Evolutionary conservation across 2,329 filamentous ascomycete species (phyloP).

Genomic region (Diaporthe nobilis): DNA sequence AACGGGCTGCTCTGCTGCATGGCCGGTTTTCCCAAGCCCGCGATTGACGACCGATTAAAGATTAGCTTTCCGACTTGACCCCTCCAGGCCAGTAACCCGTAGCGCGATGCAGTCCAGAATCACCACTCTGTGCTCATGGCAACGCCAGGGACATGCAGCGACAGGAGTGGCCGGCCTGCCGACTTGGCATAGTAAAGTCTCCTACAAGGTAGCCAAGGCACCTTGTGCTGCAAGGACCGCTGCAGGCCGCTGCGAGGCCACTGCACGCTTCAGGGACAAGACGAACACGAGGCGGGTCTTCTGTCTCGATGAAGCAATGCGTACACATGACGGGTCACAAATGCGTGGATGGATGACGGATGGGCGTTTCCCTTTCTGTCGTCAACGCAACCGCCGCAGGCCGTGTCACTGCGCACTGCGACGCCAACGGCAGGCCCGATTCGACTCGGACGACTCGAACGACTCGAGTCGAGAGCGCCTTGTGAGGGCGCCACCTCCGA

Average conservation of each 20-base stretch:
- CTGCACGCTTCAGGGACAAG: slow-evolving; percentile 49
- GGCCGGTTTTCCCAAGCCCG: slow-evolving; percentile 7
- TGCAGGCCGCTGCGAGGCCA: slow-evolving; percentile 43
- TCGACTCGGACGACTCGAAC: not conserved
- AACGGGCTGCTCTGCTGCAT: not conserved
- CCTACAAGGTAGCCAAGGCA: slow-evolving; percentile 22
- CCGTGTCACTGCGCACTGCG: slow-evolving; percentile 14
- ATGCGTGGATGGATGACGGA: slow-evolving; percentile 20
- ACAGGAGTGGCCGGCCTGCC: slow-evolving; percentile 33
- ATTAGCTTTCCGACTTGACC: slow-evolving; percentile 24
- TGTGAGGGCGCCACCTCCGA: slow-evolving; percentile 17
- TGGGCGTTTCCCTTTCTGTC: slow-evolving; percentile 23
- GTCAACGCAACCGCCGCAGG: slow-evolving; percentile 22
- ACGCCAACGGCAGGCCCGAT: slow-evolving; percentile 29
- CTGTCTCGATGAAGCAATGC: slow-evolving; percentile 37
- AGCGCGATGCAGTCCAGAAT: slow-evolving; percentile 38
- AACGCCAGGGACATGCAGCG: slow-evolving; percentile 15
- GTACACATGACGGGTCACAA: slow-evolving; percentile 40
- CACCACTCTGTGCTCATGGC: slow-evolving; percentile 38
- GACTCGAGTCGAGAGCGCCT: slow-evolving; percentile 25
- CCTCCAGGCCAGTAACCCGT: slow-evolving; percentile 34
- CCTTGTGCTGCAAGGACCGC: slow-evolving; percentile 30
- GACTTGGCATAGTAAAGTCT: slow-evolving; percentile 27
- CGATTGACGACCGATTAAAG: slow-evolving; percentile 28
- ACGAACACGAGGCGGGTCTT: slow-evolving; percentile 39